Evolutionary conservation across 257 asterid genomes (phyloP).

Genomic region (Solanum dulcamara): DNA sequence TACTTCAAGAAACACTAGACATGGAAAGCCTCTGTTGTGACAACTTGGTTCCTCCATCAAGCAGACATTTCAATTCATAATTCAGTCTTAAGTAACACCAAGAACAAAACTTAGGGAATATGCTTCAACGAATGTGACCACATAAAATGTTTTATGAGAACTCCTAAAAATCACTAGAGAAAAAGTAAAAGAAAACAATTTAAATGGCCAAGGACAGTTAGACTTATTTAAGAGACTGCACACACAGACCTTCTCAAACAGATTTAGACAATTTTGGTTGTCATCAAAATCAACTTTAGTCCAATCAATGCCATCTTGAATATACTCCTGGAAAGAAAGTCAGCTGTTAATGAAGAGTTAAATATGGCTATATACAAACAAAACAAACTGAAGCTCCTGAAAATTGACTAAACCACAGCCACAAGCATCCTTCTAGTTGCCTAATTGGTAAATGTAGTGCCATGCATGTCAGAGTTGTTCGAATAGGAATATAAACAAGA

Average conservation of each 20-base stretch:
- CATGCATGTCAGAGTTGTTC: neutral
- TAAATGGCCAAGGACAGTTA: neutral
- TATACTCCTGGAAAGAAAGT: slow-evolving; percentile 59
- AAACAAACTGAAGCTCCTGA: slow-evolving; percentile 4
- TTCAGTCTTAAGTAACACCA: neutral
- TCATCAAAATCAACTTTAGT: slow-evolving; percentile 93
- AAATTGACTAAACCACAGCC: neutral
- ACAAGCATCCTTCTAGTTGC: neutral
- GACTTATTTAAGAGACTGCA: slow-evolving; percentile 1
- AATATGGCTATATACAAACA: neutral
- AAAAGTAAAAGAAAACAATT: neutral
- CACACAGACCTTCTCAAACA: slow-evolving; percentile 74
- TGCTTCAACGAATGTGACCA: neutral
- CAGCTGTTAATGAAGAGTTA: slow-evolving; percentile 2
- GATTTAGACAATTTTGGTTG: slow-evolving; percentile 92
- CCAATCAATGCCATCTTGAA: slow-evolving; percentile 99
- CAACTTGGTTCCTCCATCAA: neutral
- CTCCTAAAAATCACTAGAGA: neutral
- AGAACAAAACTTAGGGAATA: neutral
- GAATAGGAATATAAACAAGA: too few relatives aligned
- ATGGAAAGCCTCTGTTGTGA: neutral
- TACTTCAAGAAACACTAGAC: neutral
- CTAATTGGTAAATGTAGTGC: neutral
- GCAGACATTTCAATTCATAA: neutral
- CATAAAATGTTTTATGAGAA: neutral